These are phyloP conservation scores for Emiliania huxleyi DNA, from an alignment of 78 protist genomes.

Conservation along the genomic window DNA sequence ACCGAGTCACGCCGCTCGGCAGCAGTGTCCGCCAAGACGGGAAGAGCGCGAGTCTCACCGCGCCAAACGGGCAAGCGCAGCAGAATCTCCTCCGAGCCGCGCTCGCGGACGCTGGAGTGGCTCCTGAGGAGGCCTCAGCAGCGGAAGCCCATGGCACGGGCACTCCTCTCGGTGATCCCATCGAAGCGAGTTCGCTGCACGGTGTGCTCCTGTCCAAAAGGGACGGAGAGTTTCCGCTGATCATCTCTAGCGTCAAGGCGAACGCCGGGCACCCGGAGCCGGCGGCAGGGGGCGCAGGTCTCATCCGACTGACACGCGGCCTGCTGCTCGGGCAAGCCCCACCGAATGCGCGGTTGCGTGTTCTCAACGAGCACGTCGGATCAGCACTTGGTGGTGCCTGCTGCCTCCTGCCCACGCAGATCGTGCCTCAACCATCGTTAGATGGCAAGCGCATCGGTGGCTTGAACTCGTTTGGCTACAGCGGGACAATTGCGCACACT, in stretches of 20 bases:
- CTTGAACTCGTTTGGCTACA: neutral
- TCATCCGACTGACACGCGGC: neutral
- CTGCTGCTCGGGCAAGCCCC: neutral
- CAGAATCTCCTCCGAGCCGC: neutral
- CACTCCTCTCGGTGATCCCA: neutral
- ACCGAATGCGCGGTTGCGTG: neutral
- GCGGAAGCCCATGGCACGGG: neutral
- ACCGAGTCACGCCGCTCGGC: neutral
- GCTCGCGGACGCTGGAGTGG: neutral
- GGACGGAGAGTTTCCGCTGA: neutral
- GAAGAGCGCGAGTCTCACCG: neutral
- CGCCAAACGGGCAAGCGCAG: neutral
- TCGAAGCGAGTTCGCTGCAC: neutral
- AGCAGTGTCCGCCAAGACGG: slow-evolving; percentile 7
- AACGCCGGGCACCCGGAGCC: slow-evolving; percentile 76
- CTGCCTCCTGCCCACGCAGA: neutral
- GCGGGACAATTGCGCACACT: neutral
- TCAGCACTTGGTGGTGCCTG: neutral
- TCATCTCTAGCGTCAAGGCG: slow-evolving; percentile 65
- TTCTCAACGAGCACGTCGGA: neutral
- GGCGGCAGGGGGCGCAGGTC: slow-evolving; percentile 16
- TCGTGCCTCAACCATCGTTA: neutral
- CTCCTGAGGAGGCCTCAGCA: neutral
- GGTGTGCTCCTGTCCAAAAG: neutral
- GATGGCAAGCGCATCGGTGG: neutral